Evolutionary conservation across 495 filamentous ascomycete genomes (phyloP), one percentile per base, ranked within the genome.

Genomic region (Opeltia flavorubescens): DNA sequence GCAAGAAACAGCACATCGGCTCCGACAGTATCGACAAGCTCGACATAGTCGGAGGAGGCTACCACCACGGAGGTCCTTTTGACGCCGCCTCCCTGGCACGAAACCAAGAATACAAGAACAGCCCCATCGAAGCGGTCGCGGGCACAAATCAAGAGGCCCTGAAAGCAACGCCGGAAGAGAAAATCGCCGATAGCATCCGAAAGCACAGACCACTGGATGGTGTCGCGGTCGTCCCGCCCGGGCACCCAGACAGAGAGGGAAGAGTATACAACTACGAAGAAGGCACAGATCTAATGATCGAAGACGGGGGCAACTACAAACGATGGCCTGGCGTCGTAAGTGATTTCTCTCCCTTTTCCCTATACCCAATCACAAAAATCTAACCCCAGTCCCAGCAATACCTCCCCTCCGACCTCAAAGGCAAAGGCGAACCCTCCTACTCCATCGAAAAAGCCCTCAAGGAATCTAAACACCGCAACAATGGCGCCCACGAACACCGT

Each of bases 61-160:
- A 94, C 56, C 91, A 98, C 59, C 91, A 98, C 53, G 84, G 83
- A 47, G 91, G 91, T 0, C 91, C 91, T 0, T 98, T 84, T 52
- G 91, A 98, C 60, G 86, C 91, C 0, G 81, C 83, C 3, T 70
- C 84, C 38, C 63, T 78, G 5, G 74, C 84, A 23, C 67, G 83
- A 18, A 94, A 95, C 61, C 64, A 60, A n/a, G 61, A 75, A 54
- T 68, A 61, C 55, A 64, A 70, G 44, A 68, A 54, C 57, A 84
- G 66, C 38, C 91, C 91, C 0, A 60, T 96, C 12, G 86, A 83
- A 27, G 93, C 91, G 5, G 72, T 95, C 4, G 66, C 64, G 45
- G 67, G 75, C 9, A 78, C 78, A 13, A 95, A 91, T 62, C 66
- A 71, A 13, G 82, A 88, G 57, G 84, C 88, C 0, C 58, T 98